These are phyloP conservation scores for Vaccinium darrowii DNA, from an alignment of 148 eudicot species.

Conservation along the genomic window DNA sequence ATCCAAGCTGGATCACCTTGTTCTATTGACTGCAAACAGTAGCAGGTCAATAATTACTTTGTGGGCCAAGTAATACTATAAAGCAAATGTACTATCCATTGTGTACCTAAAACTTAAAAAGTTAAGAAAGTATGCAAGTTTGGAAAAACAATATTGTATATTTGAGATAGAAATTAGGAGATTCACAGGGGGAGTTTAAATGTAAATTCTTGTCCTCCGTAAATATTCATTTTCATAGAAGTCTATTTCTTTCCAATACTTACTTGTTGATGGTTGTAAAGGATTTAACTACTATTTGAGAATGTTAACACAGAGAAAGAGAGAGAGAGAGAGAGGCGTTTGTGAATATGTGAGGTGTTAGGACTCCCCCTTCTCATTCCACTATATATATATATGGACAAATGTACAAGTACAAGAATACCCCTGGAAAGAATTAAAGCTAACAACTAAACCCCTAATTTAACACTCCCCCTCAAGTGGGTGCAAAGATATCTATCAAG, in stretches of 20 bases:
- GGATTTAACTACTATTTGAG: not conserved
- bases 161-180: not conserved
- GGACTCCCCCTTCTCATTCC: too few relatives aligned
- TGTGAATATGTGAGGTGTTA: too few relatives aligned
- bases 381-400: too few relatives aligned
- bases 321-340: too few relatives aligned
- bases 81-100: not conserved
- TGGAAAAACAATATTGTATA: not conserved
- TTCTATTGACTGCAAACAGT: slow-evolving; percentile 83
- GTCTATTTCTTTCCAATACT: not conserved
- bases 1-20: slow-evolving; percentile 92
- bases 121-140: not conserved
- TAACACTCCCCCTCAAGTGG: too few relatives aligned
- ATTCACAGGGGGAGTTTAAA: not conserved
- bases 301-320: not conserved
- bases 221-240: not conserved
- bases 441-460: too few relatives aligned
- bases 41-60: not conserved
- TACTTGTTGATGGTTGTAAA: not conserved
- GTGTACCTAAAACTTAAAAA: not conserved
- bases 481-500: too few relatives aligned
- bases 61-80: not conserved
- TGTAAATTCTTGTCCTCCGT: not conserved
- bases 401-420: too few relatives aligned
- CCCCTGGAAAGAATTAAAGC: too few relatives aligned